Evolutionary conservation across 208 protist genomes (phyloP).

Genomic region (Eutreptiella sp.): DNA sequence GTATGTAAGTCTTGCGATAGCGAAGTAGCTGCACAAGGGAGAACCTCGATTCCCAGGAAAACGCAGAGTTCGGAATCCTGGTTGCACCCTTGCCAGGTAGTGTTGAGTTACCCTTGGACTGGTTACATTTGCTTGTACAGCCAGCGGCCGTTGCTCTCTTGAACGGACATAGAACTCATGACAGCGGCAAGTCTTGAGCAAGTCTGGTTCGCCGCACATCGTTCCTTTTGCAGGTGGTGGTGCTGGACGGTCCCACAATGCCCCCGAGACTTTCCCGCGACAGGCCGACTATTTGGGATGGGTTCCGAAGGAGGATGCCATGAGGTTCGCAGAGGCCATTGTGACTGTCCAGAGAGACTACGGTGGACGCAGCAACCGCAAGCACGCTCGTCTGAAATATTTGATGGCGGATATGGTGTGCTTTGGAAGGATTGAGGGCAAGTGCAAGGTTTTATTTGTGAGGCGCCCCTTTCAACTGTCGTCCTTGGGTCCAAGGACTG

Average conservation of each 20-base stretch:
- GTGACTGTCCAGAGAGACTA: constrained; percentile 39
- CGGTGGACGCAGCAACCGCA: constrained; percentile 39
- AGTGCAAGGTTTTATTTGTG: no score
- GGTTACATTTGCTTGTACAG: no score
- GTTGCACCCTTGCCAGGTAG: no score
- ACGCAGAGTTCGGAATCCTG: no score
- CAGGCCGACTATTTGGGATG: constrained; percentile 33
- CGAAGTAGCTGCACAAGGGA: no score
- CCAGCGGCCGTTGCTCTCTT: no score
- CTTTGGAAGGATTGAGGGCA: no score
- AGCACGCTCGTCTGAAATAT: constrained; percentile 47
- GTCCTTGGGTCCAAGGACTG: no score
- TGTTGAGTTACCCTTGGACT: no score
- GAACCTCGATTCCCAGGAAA: background rate
- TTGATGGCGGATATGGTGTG: constrained; percentile 45
- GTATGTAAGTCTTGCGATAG: no score
- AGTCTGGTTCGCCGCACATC: constrained; percentile 1
- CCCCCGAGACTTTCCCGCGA: constrained; percentile 38
- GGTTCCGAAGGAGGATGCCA: constrained; percentile 10
- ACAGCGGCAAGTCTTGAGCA: background rate
- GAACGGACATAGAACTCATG: no score
- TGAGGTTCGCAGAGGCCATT: constrained; percentile 35
- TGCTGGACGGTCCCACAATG: constrained; percentile 42
- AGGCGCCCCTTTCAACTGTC: no score
- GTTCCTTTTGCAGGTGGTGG: constrained; percentile 38